Conservation (phyloP, 2,329 filamentous ascomycete genomes). For the Teratosphaeria zuluensis region DNA sequence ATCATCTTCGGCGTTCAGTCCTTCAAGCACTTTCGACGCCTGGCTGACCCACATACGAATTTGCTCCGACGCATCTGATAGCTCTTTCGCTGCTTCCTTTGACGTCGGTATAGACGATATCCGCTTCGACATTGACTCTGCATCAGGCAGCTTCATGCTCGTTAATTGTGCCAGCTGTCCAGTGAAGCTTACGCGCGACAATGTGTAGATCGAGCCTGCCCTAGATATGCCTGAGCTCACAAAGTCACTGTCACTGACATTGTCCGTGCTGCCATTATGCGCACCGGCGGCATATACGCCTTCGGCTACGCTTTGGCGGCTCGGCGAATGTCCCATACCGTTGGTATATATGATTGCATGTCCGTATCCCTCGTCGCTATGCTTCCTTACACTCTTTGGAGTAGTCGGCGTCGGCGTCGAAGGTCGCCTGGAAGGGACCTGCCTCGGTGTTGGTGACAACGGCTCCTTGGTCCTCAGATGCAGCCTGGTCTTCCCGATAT, state of each 20-base stretch:
- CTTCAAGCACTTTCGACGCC: conserved; percentile 77
- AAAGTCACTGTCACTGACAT: conserved; percentile 53
- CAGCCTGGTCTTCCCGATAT: conserved; percentile 52
- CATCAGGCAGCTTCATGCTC: conserved; percentile 78
- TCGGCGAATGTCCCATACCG: not conserved
- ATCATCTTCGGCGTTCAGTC: conserved; percentile 89
- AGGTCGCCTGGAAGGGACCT: conserved; percentile 4
- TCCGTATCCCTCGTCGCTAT: not conserved
- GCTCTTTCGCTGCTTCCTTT: conserved; percentile 68
- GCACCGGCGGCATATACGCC: not conserved
- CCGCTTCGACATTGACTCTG: conserved; percentile 69
- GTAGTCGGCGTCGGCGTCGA: not conserved
- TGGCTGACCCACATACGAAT: conserved; percentile 92
- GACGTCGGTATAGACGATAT: conserved; percentile 80
- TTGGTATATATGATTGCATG: not conserved
- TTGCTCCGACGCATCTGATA: conserved; percentile 81
- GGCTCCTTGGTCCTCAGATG: conserved; percentile 23
- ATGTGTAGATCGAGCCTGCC: conserved; percentile 82
- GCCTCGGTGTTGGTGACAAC: conserved; percentile 16
- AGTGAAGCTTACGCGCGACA: conserved; percentile 84
- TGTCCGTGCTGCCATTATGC: conserved; percentile 11
- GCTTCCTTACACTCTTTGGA: conserved; percentile 29
- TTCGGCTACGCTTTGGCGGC: not conserved
- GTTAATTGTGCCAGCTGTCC: conserved; percentile 89
- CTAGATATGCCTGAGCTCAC: conserved; percentile 54